Conservation (phyloP, 2,329 filamentous ascomycete species). For the Aspergillus puulaauensis region DNA sequence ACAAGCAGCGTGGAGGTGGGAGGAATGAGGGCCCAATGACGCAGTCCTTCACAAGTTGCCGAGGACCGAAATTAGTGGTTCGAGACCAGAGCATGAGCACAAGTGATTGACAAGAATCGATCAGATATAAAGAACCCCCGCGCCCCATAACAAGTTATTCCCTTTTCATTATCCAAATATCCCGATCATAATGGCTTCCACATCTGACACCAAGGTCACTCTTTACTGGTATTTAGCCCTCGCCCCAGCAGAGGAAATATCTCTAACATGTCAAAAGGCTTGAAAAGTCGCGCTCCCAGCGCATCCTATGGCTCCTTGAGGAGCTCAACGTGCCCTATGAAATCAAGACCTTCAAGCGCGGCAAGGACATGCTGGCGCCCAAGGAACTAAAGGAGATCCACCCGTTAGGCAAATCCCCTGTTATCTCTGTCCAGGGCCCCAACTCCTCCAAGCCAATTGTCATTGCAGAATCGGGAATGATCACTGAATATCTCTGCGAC, state of each 20-base stretch:
- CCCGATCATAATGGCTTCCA: constrained; percentile 16
- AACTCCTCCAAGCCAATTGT: constrained; percentile 52
- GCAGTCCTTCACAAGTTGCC: constrained; percentile 7
- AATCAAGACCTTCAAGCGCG: constrained; percentile 74
- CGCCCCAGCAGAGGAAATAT: neutral
- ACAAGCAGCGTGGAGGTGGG: neutral
- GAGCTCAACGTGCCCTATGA: constrained; percentile 78
- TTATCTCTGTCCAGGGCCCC: constrained; percentile 64
- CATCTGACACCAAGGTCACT: constrained; percentile 53
- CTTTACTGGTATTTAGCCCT: constrained; percentile 58
- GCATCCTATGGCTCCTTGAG: constrained; percentile 82
- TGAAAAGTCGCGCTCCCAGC: constrained; percentile 76
- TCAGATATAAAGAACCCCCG: neutral
- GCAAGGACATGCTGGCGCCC: constrained; percentile 66
- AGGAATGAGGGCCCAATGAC: neutral
- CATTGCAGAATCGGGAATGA: constrained; percentile 78
- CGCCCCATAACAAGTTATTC: neutral
- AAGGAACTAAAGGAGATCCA: constrained; percentile 74
- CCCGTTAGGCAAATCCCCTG: constrained; percentile 82
- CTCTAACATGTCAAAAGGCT: constrained; percentile 58
- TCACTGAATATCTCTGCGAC: constrained; percentile 79
- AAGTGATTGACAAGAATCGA: neutral
- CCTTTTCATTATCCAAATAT: neutral
- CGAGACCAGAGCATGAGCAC: neutral
- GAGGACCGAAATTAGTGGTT: constrained; percentile 3